Percentiles rank a stretch among this genome's conserved stretches.
These are phyloP conservation scores for Trametes polyzona DNA, from an alignment of 1,284 basidiomycete species.

Conservation along the genomic window DNA sequence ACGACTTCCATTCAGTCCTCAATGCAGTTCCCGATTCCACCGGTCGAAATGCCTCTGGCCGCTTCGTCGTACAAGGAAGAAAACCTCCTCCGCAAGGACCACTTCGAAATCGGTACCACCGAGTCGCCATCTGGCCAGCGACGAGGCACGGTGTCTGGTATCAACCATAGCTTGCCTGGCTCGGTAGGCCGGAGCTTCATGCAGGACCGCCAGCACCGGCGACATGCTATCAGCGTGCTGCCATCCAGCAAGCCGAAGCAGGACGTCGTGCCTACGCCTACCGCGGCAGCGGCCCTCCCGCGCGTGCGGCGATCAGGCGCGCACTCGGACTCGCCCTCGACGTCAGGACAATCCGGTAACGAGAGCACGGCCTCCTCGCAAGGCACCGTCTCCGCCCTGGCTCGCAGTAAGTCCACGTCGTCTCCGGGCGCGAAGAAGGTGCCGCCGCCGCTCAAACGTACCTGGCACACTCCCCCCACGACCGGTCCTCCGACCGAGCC, in stretches of 20 bases:
- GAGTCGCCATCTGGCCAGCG: constrained; percentile 6
- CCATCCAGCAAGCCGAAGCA: constrained; percentile 17
- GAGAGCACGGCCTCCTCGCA: constrained; percentile 11
- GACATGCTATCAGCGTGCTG: constrained; percentile 20
- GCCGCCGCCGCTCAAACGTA: constrained; percentile 26
- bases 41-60: not conserved
- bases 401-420: constrained; percentile 16
- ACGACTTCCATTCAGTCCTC: constrained; percentile 17
- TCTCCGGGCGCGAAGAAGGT: constrained; percentile 12
- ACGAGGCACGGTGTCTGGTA: constrained; percentile 18
- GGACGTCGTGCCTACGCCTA: too few relatives aligned
- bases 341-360: constrained; percentile 6
- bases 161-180: constrained; percentile 2
- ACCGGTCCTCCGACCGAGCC: constrained; percentile 29
- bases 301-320: constrained; percentile 4
- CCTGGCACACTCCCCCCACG: constrained; percentile 21
- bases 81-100: constrained; percentile 18
- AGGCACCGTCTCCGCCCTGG: not conserved
- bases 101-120: constrained; percentile 18
- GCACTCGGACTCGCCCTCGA: constrained; percentile 13
- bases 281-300: not conserved
- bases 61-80: constrained; percentile 24
- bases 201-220: constrained; percentile 14
- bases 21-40: constrained; percentile 14
- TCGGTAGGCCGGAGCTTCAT: constrained; percentile 8